These are phyloP conservation scores for Russula olivacea DNA, from an alignment of 768 basidiomycete species.

Conservation along the genomic window DNA sequence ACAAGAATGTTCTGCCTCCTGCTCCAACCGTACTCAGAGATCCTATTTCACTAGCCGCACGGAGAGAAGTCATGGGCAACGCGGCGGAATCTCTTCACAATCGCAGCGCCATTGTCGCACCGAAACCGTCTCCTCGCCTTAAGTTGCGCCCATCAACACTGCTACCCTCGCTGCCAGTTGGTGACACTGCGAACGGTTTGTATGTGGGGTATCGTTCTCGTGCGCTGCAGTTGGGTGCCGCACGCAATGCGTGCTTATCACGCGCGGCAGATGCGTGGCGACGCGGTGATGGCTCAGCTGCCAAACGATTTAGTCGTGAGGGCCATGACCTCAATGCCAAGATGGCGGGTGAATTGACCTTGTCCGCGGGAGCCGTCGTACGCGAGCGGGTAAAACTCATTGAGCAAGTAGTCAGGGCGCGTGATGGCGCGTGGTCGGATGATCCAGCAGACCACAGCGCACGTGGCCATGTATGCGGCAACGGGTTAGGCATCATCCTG, in stretches of 20 bases:
- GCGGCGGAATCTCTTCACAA: conserved; percentile 59
- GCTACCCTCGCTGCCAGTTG: conserved; percentile 85
- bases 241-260: conserved; percentile 88
- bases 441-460: conserved; percentile 73
- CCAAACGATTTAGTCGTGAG: conserved; percentile 90
- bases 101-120: conserved; percentile 66
- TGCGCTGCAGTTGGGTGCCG: conserved; percentile 87
- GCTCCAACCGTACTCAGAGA: conserved; percentile 31
- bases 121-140: conserved; percentile 76
- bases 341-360: conserved; percentile 81
- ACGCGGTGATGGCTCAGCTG: conserved; percentile 90
- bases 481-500: conserved; percentile 77
- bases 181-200: conserved; percentile 66
- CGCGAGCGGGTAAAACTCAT: conserved; percentile 71
- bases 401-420: conserved; percentile 64
- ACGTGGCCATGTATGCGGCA: conserved; percentile 71
- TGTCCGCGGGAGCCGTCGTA: conserved; percentile 81
- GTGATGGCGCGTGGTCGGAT: conserved; percentile 75
- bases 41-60: conserved; percentile 41
- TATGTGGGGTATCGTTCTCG: conserved; percentile 88
- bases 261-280: conserved; percentile 96
- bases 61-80: conserved; percentile 52
- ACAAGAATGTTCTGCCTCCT: conserved; percentile 45
- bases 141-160: conserved; percentile 77
- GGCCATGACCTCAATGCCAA: conserved; percentile 90